A percentile compares a stretch with the other conserved stretches of the same genome.
phyloP scores from a whole-genome alignment of 441 rosid genomes.

The Viola pubescens region DNA sequence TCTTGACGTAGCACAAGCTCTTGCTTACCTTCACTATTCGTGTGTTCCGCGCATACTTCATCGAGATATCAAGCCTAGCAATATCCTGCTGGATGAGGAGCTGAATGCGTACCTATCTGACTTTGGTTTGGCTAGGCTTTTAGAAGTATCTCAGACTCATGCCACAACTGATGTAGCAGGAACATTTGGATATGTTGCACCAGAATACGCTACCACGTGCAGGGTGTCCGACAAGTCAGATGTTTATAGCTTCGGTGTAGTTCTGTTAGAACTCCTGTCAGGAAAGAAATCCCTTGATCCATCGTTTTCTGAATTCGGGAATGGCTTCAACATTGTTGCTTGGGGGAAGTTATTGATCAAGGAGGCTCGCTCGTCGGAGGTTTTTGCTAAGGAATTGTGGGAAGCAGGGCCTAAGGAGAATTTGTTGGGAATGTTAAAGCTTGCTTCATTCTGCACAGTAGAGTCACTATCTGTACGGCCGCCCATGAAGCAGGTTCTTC shows the following conservation, averaged over 20 bases:
- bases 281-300: slow-evolving; percentile 67
- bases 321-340: slow-evolving; percentile 59
- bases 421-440: slow-evolving; percentile 38
- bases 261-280: slow-evolving; percentile 49
- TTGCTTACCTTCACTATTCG: slow-evolving; percentile 58
- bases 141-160: slow-evolving; percentile 64
- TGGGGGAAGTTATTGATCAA: slow-evolving; percentile 49
- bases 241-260: slow-evolving; percentile 64
- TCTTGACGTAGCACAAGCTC: slow-evolving; percentile 49
- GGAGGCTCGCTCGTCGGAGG: slow-evolving; percentile 43
- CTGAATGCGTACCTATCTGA: slow-evolving; percentile 62
- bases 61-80: slow-evolving; percentile 70
- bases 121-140: slow-evolving; percentile 59
- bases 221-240: slow-evolving; percentile 69
- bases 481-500: slow-evolving; percentile 48
- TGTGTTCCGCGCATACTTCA: slow-evolving; percentile 57
- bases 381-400: slow-evolving; percentile 46
- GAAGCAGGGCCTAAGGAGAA: slow-evolving; percentile 43
- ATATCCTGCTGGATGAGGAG: slow-evolving; percentile 56
- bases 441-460: slow-evolving; percentile 47
- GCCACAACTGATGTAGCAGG: slow-evolving; percentile 72
- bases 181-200: slow-evolving; percentile 71
- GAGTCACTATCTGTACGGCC: slow-evolving; percentile 46
- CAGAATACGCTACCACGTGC: slow-evolving; percentile 67
- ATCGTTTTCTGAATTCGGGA: slow-evolving; percentile 50